These are phyloP conservation scores for Russula sp. DNA, from an alignment of 768 basidiomycete genomes.

Conservation along the genomic window DNA sequence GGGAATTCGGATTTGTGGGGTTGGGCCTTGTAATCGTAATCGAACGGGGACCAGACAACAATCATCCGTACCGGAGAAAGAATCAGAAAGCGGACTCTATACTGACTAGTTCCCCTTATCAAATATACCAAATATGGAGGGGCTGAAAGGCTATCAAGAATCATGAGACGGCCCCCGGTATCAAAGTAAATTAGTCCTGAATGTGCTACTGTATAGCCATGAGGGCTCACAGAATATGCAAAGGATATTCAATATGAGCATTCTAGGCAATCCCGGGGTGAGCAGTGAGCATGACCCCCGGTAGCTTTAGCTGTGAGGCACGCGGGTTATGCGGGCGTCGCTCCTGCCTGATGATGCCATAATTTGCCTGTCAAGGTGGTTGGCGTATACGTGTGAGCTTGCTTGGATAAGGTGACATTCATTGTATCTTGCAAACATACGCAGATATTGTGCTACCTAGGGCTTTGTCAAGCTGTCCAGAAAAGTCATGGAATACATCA, in stretches of 20 bases:
- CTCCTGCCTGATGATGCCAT: background rate
- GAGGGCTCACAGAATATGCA: background rate
- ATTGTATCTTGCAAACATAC: too few relatives aligned
- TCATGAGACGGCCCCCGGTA: background rate
- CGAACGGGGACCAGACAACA: background rate
- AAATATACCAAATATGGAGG: background rate
- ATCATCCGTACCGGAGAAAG: background rate
- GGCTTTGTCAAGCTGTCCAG: too few relatives aligned
- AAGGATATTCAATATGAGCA: background rate
- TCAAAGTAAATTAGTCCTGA: background rate
- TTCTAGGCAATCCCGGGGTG: background rate
- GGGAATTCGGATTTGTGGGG: too few relatives aligned
- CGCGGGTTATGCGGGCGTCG: background rate
- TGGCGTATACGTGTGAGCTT: background rate
- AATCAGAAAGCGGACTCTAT: too few relatives aligned
- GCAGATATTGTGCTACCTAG: too few relatives aligned
- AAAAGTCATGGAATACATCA: background rate
- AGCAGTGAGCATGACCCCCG: background rate
- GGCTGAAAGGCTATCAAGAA: background rate
- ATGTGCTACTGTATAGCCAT: background rate
- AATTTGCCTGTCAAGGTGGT: background rate
- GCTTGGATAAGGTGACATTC: background rate
- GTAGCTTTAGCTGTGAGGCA: background rate
- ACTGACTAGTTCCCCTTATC: too few relatives aligned
- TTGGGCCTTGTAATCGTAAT: background rate